Evolutionary conservation across 768 basidiomycete species (phyloP).

Genomic region (Austroboletus eburneus): DNA sequence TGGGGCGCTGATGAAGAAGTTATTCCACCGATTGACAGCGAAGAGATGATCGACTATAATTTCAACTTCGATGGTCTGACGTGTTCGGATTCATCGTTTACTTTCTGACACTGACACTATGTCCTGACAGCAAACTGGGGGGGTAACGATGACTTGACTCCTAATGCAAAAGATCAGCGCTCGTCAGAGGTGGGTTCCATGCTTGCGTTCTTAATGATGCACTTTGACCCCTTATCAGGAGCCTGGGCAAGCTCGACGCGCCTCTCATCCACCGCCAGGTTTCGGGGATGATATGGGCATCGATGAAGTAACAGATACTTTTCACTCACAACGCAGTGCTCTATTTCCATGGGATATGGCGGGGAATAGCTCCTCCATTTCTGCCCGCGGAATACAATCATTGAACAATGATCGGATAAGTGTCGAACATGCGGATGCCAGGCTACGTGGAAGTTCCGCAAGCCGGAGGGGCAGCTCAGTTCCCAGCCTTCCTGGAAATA

Average conservation of each 20-base stretch:
- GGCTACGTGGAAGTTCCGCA: slow-evolving; percentile 49
- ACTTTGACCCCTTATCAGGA: slow-evolving; percentile 46
- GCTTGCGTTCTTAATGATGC: not conserved
- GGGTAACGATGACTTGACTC: slow-evolving; percentile 13
- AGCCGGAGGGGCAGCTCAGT: slow-evolving; percentile 59
- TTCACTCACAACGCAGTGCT: slow-evolving; percentile 60
- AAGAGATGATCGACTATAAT: slow-evolving; percentile 20
- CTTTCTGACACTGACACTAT: slow-evolving; percentile 8
- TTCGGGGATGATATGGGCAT: slow-evolving; percentile 48
- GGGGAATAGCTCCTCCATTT: slow-evolving; percentile 55
- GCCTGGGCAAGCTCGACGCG: slow-evolving; percentile 80
- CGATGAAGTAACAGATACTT: slow-evolving; percentile 37
- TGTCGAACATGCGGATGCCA: slow-evolving; percentile 50
- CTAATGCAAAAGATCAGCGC: slow-evolving; percentile 28
- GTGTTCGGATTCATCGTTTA: not conserved
- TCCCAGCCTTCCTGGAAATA: slow-evolving; percentile 45
- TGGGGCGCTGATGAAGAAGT: slow-evolving; percentile 11
- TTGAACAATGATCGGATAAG: slow-evolving; percentile 43
- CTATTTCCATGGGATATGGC: slow-evolving; percentile 86
- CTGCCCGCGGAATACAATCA: slow-evolving; percentile 30
- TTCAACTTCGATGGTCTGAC: slow-evolving; percentile 23
- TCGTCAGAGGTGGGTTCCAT: slow-evolving; percentile 59
- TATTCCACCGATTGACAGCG: slow-evolving; percentile 5
- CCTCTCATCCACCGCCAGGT: slow-evolving; percentile 52
- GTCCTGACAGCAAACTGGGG: slow-evolving; percentile 22